These are phyloP conservation scores for Berberis thunbergii DNA, from an alignment of 164 flowering plant species.

Conservation along the genomic window DNA sequence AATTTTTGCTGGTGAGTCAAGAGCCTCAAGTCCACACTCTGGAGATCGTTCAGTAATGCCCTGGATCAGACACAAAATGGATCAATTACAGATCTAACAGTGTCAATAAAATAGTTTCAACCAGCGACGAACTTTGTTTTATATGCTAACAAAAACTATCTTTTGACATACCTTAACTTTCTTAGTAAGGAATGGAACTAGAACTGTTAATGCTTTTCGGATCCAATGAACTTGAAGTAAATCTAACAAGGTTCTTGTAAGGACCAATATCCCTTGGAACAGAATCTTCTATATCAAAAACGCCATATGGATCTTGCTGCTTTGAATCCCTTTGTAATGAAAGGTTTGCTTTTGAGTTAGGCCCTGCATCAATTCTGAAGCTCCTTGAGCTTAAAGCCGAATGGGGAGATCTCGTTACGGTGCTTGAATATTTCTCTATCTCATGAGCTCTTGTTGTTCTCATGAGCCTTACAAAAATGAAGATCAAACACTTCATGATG, in stretches of 20 bases:
- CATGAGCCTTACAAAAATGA: conserved; percentile 64
- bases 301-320: conserved; percentile 86
- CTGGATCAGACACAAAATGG: conserved; percentile 24
- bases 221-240: conserved; percentile 66
- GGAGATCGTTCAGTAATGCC: conserved; percentile 47
- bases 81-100: neutral
- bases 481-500: conserved; percentile 80
- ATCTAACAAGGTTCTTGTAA: conserved; percentile 77
- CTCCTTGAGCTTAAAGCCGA: conserved; percentile 49
- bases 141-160: too few species aligned
- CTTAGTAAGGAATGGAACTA: conserved; percentile 53
- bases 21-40: conserved; percentile 53
- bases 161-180: conserved; percentile 42
- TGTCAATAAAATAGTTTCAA: too few species aligned
- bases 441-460: conserved; percentile 72
- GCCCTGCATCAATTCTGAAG: conserved; percentile 42
- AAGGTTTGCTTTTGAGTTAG: conserved; percentile 27
- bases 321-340: conserved; percentile 49
- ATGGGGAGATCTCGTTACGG: conserved; percentile 32
- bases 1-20: conserved; percentile 64
- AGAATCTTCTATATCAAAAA: conserved; percentile 63
- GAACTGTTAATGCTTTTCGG: conserved; percentile 58
- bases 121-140: too few species aligned
- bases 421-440: conserved; percentile 50
- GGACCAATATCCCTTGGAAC: conserved; percentile 91